A percentile compares a stretch with the other conserved stretches of the same genome.
These are phyloP conservation scores for Letharia lupina DNA, from an alignment of 495 filamentous ascomycete genomes.

Conservation along the genomic window DNA sequence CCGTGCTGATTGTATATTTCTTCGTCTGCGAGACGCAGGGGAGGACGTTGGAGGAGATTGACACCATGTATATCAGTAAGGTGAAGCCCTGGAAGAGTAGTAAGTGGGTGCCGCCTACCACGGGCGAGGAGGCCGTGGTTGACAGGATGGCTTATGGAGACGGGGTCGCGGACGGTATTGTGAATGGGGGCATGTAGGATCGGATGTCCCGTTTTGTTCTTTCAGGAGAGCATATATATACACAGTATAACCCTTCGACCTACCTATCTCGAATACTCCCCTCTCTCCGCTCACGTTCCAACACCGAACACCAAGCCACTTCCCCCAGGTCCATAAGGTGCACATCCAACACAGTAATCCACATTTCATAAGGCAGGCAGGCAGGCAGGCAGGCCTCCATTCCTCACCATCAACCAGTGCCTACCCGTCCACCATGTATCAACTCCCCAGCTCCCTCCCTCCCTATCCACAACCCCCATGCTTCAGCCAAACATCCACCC, in stretches of 20 bases:
- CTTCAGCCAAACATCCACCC: too few species aligned
- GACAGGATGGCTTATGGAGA: not conserved
- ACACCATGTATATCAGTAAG: constrained; percentile 72
- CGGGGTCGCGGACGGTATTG: not conserved
- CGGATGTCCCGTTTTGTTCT: not conserved
- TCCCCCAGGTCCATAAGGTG: too few species aligned
- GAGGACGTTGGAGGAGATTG: constrained; percentile 67
- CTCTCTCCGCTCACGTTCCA: too few species aligned
- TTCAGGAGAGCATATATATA: not conserved
- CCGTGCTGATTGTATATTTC: constrained; percentile 62
- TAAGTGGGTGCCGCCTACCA: constrained; percentile 48
- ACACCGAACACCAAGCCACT: too few species aligned
- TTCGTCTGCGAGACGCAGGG: constrained; percentile 67
- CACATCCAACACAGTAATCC: too few species aligned
- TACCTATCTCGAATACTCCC: not conserved
- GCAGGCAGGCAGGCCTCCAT: too few species aligned
- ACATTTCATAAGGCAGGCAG: too few species aligned
- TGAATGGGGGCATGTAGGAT: not conserved
- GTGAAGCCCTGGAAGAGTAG: constrained; percentile 59
- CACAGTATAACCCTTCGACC: not conserved
- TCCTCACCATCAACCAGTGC: too few species aligned
- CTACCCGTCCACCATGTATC: too few species aligned
- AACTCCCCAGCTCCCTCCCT: too few species aligned
- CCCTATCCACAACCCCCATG: too few species aligned
- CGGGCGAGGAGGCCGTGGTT: constrained; percentile 9